Evolutionary conservation across 2,329 filamentous ascomycete species (phyloP).

Genomic region (Emergomyces orientalis): DNA sequence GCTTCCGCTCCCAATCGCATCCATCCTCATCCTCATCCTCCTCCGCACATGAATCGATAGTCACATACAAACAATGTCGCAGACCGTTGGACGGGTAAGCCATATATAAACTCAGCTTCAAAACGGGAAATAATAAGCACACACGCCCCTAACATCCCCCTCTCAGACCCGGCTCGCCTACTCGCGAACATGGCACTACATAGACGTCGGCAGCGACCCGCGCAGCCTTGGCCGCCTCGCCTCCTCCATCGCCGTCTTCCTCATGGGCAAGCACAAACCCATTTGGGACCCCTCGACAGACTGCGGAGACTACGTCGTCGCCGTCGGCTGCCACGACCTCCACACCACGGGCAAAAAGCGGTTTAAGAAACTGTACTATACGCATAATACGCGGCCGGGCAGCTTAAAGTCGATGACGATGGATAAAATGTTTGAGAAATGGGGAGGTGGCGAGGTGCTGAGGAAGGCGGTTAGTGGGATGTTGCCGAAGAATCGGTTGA

Average conservation of each 20-base stretch:
- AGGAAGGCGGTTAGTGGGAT: conserved; percentile 90
- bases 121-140: background rate
- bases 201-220: conserved; percentile 60
- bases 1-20: background rate
- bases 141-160: too few relatives aligned
- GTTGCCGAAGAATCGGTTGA: conserved; percentile 90
- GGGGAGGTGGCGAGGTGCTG: conserved; percentile 84
- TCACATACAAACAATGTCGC: conserved; percentile 31
- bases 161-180: conserved; percentile 86
- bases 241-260: conserved; percentile 70
- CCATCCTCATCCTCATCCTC: background rate
- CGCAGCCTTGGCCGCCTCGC: conserved; percentile 86
- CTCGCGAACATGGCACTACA: conserved; percentile 88
- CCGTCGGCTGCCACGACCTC: conserved; percentile 76
- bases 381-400: conserved; percentile 84
- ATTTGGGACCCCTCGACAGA: conserved; percentile 96
- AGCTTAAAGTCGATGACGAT: conserved; percentile 81
- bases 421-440: conserved; percentile 89
- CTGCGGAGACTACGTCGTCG: conserved; percentile 98
- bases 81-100: conserved; percentile 37
- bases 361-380: conserved; percentile 91
- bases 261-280: conserved; percentile 99
- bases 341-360: conserved; percentile 87
- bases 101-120: background rate
- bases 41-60: conserved; percentile 12